phyloP scores from a whole-genome alignment of 2,329 filamentous ascomycete species.

The Fusarium humuli region DNA sequence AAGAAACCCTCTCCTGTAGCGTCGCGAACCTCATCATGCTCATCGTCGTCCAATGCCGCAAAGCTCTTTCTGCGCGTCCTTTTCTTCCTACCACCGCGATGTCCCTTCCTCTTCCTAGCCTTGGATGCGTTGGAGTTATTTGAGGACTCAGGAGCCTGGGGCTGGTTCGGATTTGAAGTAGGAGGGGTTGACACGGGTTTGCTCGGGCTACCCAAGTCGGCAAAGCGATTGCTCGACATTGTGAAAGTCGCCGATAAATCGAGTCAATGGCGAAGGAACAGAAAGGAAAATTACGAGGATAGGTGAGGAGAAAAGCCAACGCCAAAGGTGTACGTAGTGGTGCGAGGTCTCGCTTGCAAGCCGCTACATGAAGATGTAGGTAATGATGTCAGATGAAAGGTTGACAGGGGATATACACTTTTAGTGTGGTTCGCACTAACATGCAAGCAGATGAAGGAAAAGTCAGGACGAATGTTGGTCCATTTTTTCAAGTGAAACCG shows the following conservation, averaged over 20 bases:
- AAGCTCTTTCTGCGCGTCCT: slow-evolving; percentile 84
- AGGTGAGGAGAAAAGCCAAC: slow-evolving; percentile 10
- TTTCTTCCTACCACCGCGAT: slow-evolving; percentile 83
- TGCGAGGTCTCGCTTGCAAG: slow-evolving; percentile 23
- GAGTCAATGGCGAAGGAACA: slow-evolving; percentile 9
- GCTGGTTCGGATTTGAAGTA: slow-evolving; percentile 23
- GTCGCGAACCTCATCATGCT: slow-evolving; percentile 53
- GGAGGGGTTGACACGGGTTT: slow-evolving; percentile 17
- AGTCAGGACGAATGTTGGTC: not conserved
- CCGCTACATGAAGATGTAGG: slow-evolving; percentile 30
- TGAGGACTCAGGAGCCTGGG: slow-evolving; percentile 30
- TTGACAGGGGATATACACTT: slow-evolving; percentile 12
- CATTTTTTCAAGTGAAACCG: not conserved
- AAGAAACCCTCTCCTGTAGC: slow-evolving; percentile 60
- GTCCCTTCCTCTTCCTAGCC: slow-evolving; percentile 74
- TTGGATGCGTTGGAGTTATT: slow-evolving; percentile 35
- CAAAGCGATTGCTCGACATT: slow-evolving; percentile 52
- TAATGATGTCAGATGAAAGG: slow-evolving; percentile 46
- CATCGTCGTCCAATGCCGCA: slow-evolving; percentile 71
- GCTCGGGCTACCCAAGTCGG: slow-evolving; percentile 39
- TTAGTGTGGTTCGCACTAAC: slow-evolving; percentile 22
- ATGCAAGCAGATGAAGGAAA: not conserved
- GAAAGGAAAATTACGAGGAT: not conserved
- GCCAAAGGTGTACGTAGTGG: slow-evolving; percentile 10
- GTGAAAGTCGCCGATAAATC: slow-evolving; percentile 16